Conservation (phyloP, 2,329 filamentous ascomycete genomes). For the Alternaria hordeiaustralica region DNA sequence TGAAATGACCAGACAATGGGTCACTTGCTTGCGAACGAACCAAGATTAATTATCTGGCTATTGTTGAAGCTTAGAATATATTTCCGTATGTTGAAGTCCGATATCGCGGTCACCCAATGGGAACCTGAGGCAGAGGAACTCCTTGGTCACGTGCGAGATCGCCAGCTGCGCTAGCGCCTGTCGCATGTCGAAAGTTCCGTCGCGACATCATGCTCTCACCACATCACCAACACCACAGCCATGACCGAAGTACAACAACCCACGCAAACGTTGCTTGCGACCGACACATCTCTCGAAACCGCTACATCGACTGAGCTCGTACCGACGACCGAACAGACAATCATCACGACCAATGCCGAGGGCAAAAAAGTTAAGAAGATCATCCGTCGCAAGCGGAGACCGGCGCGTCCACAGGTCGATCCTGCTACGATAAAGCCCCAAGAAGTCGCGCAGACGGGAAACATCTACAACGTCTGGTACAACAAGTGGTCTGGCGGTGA, state of each 20-base stretch:
- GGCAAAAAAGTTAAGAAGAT: conserved; percentile 85
- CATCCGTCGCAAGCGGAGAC: conserved; percentile 86
- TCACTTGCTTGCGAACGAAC: neutral
- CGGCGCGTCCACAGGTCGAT: conserved; percentile 90
- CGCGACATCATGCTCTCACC: conserved; percentile 9
- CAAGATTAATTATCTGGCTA: fast-evolving
- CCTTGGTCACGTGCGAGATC: conserved; percentile 57
- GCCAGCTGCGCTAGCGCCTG: conserved; percentile 13
- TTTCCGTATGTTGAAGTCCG: neutral
- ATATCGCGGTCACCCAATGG: neutral
- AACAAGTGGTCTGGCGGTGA: conserved; percentile 98
- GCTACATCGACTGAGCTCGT: conserved; percentile 32
- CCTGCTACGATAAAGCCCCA: conserved; percentile 81
- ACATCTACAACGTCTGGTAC: conserved; percentile 98
- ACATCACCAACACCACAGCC: conserved; percentile 14
- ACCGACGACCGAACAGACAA: conserved; percentile 36
- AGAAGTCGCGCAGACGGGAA: conserved; percentile 89
- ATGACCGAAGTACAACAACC: conserved; percentile 42
- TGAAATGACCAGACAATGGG: neutral
- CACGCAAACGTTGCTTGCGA: conserved; percentile 25
- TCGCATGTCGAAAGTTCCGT: conserved; percentile 24
- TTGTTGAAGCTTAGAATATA: neutral
- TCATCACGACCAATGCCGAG: conserved; percentile 49
- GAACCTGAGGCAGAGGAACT: neutral
- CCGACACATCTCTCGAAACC: conserved; percentile 31